Evolutionary conservation across 495 filamentous ascomycete genomes (phyloP).

Genomic region (Jackrogersella multiformis): DNA sequence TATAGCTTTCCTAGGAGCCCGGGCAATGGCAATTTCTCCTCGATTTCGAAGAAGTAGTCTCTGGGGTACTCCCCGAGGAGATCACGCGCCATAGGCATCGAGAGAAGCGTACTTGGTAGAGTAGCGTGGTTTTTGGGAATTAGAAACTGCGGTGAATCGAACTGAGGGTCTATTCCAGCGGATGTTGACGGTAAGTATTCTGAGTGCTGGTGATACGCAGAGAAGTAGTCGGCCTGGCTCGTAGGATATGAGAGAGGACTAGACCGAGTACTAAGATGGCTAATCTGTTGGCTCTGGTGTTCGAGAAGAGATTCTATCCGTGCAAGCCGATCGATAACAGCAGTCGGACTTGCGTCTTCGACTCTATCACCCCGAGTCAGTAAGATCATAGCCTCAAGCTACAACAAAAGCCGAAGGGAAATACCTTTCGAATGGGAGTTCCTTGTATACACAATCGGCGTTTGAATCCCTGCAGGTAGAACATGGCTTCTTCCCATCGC

Average conservation of each 20-base stretch:
- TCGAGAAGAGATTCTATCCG: constrained; percentile 48
- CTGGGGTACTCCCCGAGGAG: constrained; percentile 45
- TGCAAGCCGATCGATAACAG: constrained; percentile 46
- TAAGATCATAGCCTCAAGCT: constrained; percentile 1
- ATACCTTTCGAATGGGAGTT: constrained; percentile 47
- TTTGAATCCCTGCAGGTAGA: constrained; percentile 49
- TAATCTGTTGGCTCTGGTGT: constrained; percentile 47
- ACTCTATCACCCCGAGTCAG: constrained; percentile 32
- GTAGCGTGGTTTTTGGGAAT: constrained; percentile 47
- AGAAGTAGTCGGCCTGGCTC: constrained; percentile 43
- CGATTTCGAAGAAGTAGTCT: constrained; percentile 47
- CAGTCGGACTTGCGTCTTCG: constrained; percentile 43
- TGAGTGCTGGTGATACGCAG: constrained; percentile 37
- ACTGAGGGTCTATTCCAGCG: constrained; percentile 34
- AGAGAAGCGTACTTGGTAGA: constrained; percentile 43
- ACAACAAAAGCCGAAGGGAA: neutral
- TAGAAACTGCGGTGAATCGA: constrained; percentile 45
- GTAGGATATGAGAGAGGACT: constrained; percentile 41
- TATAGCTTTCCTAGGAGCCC: constrained; percentile 39
- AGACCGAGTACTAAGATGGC: constrained; percentile 39
- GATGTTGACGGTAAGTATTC: constrained; percentile 42
- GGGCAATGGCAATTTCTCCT: constrained; percentile 44
- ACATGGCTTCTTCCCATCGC: constrained; percentile 48
- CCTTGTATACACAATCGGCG: constrained; percentile 50
- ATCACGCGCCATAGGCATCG: constrained; percentile 43